Evolutionary conservation across 768 basidiomycete species (phyloP).

Genomic region (Omphalotus guepiniiformis): DNA sequence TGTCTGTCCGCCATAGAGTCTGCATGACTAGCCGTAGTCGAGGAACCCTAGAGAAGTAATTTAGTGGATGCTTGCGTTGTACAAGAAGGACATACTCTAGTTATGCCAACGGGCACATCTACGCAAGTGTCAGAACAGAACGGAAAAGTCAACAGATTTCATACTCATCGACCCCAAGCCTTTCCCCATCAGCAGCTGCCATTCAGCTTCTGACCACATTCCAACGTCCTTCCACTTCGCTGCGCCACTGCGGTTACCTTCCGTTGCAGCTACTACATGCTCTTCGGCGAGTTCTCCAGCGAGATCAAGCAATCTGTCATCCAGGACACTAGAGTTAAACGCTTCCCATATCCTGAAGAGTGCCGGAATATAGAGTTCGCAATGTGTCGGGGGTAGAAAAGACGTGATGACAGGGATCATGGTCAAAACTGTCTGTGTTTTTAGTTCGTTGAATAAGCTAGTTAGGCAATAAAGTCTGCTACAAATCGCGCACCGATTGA

Average conservation of each 20-base stretch:
- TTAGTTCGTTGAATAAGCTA: not conserved
- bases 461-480: constrained; percentile 1
- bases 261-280: constrained; percentile 54
- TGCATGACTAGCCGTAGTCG: constrained; percentile 65
- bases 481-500: constrained; percentile 49
- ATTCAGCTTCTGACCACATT: constrained; percentile 84
- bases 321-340: constrained; percentile 68
- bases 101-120: constrained; percentile 73
- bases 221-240: constrained; percentile 80
- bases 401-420: constrained; percentile 74
- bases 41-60: constrained; percentile 43
- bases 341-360: constrained; percentile 77
- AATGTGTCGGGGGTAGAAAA: constrained; percentile 67
- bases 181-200: constrained; percentile 79
- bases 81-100: constrained; percentile 40
- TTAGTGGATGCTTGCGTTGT: not conserved
- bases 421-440: constrained; percentile 60
- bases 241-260: constrained; percentile 49
- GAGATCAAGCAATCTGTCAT: constrained; percentile 71
- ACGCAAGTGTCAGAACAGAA: constrained; percentile 5
- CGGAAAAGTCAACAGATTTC: constrained; percentile 15
- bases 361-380: constrained; percentile 64
- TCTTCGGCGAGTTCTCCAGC: constrained; percentile 69
- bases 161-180: constrained; percentile 77
- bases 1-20: constrained; percentile 56